phyloP scores from a whole-genome alignment of 352 stramenopile genomes.

The Phytophthora cryptogea region DNA sequence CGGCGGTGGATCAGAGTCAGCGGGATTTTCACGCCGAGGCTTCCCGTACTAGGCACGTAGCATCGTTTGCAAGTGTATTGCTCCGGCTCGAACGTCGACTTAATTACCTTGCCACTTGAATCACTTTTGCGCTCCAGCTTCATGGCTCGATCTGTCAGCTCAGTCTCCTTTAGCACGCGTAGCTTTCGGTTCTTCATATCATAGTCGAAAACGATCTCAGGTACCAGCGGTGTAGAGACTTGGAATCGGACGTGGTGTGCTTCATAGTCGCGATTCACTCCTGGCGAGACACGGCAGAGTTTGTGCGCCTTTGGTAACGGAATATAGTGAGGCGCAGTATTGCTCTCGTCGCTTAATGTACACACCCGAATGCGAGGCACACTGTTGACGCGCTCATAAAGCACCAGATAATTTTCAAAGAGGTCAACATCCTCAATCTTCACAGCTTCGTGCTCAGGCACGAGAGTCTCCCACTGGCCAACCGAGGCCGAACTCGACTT shows the following conservation, averaged over 20 bases:
- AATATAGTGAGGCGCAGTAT: constrained; percentile 43
- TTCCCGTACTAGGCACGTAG: constrained; percentile 50
- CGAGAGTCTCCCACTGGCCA: constrained; percentile 47
- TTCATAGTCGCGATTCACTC: constrained; percentile 81
- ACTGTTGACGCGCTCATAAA: constrained; percentile 81
- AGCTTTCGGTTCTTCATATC: constrained; percentile 56
- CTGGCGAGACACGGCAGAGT: constrained; percentile 65
- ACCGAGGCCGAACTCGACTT: neutral
- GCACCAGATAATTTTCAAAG: constrained; percentile 76
- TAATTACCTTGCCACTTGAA: neutral
- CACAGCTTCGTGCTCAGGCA: constrained; percentile 60
- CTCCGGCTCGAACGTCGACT: constrained; percentile 32
- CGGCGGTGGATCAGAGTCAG: constrained; percentile 81
- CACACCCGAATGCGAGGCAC: constrained; percentile 77
- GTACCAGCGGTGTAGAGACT: constrained; percentile 71
- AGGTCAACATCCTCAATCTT: constrained; percentile 92
- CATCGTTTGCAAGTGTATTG: constrained; percentile 47
- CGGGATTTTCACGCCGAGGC: constrained; percentile 51
- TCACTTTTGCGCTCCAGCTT: constrained; percentile 9
- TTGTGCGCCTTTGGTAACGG: constrained; percentile 59
- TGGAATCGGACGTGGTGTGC: constrained; percentile 69
- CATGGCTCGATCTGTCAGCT: constrained; percentile 30
- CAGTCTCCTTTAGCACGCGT: constrained; percentile 59
- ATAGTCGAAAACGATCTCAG: constrained; percentile 84
- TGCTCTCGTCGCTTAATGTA: constrained; percentile 14